Evolutionary conservation across 495 filamentous ascomycete species (phyloP).

Genomic region (Aspergillus baeticus): DNA sequence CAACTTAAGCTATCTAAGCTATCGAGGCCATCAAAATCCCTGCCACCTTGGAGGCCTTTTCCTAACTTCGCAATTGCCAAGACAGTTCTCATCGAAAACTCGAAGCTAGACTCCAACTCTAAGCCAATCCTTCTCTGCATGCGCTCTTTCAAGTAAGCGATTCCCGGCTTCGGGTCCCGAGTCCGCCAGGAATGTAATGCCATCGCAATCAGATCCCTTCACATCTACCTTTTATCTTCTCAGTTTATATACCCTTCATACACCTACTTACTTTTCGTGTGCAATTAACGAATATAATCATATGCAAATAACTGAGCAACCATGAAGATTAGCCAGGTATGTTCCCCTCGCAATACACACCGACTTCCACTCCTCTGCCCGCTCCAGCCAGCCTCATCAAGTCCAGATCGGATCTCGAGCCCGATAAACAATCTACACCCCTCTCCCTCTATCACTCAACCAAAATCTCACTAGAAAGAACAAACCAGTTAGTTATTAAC

Average conservation of each 20-base stretch:
- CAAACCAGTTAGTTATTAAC: not conserved
- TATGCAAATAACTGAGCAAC: not conserved
- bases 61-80: no score
- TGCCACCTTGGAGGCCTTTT: no score
- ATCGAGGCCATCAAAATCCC: no score
- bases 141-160: constrained; percentile 4
- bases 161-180: not conserved
- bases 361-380: no score
- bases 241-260: not conserved
- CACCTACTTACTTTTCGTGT: no score
- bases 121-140: constrained; percentile 3
- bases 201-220: not conserved
- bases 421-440: no score
- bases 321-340: constrained; percentile 46
- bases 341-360: not conserved
- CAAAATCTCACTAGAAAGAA: no score
- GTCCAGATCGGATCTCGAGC: no score
- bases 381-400: no score
- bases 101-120: not conserved
- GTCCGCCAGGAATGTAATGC: no score
- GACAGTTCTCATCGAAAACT: not conserved
- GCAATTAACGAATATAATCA: no score
- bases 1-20: no score
- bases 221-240: constrained; percentile 2
- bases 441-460: not conserved